Percentiles rank a stretch among this genome's conserved stretches.
Conservation (phyloP, 2,329 filamentous ascomycete genomes). For the Stemphylium beticola region DNA sequence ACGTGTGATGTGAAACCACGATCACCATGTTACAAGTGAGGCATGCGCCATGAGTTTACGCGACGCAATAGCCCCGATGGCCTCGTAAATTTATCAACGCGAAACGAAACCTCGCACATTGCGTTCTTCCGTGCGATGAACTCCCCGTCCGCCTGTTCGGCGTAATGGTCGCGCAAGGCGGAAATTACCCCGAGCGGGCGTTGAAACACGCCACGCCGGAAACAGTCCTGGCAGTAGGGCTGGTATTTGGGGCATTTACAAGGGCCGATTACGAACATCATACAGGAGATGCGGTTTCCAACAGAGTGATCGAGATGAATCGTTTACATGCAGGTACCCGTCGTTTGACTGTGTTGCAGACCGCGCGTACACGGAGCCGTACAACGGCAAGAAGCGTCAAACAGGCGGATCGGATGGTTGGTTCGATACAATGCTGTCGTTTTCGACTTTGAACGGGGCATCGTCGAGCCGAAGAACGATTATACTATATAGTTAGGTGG, state of each 20-base stretch:
- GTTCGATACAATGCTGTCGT: too few species aligned
- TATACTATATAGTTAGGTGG: too few species aligned
- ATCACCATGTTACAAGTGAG: neutral
- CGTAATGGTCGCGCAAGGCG: neutral
- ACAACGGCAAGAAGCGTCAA: too few species aligned
- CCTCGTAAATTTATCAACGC: neutral
- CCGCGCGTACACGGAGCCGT: neutral
- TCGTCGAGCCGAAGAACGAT: too few species aligned
- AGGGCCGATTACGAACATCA: constrained; percentile 3
- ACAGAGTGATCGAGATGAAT: neutral
- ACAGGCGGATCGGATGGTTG: neutral
- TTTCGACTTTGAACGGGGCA: too few species aligned
- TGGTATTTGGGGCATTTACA: constrained; percentile 5
- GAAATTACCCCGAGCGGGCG: constrained; percentile 6
- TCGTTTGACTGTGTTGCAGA: neutral
- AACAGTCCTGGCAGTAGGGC: neutral
- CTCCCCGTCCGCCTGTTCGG: neutral
- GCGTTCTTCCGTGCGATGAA: neutral
- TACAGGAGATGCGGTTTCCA: neutral
- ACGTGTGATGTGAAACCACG: neutral
- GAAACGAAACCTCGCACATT: neutral
- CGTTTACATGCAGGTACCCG: constrained; percentile 10
- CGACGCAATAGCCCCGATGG: neutral
- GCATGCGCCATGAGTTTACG: neutral
- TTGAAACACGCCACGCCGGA: constrained; percentile 7